phyloP scores from a whole-genome alignment of 345 rosid species.

The Euphorbia peplus region DNA sequence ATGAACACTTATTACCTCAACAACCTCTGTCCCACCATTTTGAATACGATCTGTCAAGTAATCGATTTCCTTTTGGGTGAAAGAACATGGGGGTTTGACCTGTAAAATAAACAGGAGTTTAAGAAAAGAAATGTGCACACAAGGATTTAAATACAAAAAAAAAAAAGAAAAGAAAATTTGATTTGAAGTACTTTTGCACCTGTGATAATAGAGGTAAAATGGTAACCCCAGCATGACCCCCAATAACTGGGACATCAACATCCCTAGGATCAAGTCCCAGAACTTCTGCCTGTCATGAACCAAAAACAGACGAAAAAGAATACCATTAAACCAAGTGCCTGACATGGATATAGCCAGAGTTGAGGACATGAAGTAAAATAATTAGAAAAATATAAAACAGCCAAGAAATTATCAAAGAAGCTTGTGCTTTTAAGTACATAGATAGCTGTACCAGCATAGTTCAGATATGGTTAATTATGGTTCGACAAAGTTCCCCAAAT shows the following conservation, averaged over 20 bases:
- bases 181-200: constrained; percentile 35
- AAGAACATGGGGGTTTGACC: constrained; percentile 84
- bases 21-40: constrained; percentile 98
- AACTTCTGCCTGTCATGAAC: constrained; percentile 77
- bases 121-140: not conserved
- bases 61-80: constrained; percentile 72
- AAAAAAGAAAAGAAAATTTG: not conserved
- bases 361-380: not conserved
- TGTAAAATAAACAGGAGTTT: constrained; percentile 18
- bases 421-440: not conserved
- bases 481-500: not conserved
- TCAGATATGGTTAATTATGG: not conserved
- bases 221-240: constrained; percentile 95
- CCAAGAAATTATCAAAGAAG: not conserved
- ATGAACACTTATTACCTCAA: constrained; percentile 49
- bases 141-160: not conserved
- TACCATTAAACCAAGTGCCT: not conserved
- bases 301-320: constrained; percentile 10
- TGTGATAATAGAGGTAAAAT: constrained; percentile 94
- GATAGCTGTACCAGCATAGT: not conserved
- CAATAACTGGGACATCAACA: constrained; percentile 94
- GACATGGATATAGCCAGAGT: not conserved
- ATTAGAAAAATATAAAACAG: not conserved
- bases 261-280: constrained; percentile 94
- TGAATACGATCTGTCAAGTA: constrained; percentile 89